phyloP scores from a whole-genome alignment of 2,329 filamentous ascomycete species.

The Plectosphaerella plurivora region DNA sequence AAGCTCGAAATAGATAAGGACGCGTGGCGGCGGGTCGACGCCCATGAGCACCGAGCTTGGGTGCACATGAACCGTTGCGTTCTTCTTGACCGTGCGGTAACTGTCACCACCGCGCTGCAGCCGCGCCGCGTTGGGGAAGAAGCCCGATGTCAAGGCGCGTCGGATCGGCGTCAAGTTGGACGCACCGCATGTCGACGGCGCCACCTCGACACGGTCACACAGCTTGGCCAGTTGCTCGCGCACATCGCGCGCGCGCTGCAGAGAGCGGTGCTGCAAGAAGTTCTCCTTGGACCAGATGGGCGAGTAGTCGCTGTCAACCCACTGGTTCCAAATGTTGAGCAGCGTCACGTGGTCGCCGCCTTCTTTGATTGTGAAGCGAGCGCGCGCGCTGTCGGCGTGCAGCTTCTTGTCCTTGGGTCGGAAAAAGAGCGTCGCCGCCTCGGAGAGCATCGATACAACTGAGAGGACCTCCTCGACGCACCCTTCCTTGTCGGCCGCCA shows the following conservation, averaged over 20 bases:
- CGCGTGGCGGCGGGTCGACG: slow-evolving; percentile 69
- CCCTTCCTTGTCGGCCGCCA: slow-evolving; percentile 84
- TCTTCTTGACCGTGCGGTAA: slow-evolving; percentile 90
- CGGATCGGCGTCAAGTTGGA: slow-evolving; percentile 75
- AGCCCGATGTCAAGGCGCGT: slow-evolving; percentile 84
- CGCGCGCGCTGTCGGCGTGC: slow-evolving; percentile 85
- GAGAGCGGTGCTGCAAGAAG: slow-evolving; percentile 85
- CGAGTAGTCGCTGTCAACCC: slow-evolving; percentile 87
- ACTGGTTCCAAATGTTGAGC: slow-evolving; percentile 93
- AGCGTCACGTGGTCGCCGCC: slow-evolving; percentile 87
- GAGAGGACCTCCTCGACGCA: slow-evolving; percentile 91
- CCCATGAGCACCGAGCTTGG: slow-evolving; percentile 79
- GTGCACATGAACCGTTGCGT: slow-evolving; percentile 85
- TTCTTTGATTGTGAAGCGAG: slow-evolving; percentile 83
- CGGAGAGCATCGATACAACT: slow-evolving; percentile 90
- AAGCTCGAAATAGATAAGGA: slow-evolving; percentile 82
- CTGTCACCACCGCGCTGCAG: slow-evolving; percentile 79
- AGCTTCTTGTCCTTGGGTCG: slow-evolving; percentile 96
- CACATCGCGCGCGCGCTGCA: slow-evolving; percentile 85
- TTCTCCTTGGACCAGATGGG: slow-evolving; percentile 88
- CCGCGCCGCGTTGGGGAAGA: slow-evolving; percentile 88
- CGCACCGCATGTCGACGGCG: slow-evolving; percentile 62
- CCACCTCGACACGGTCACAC: slow-evolving; percentile 88
- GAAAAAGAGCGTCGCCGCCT: slow-evolving; percentile 87
- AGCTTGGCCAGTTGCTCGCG: slow-evolving; percentile 88